Evolutionary conservation across 2,329 filamentous ascomycete species (phyloP).

Genomic region (Botrytis sinoallii): DNA sequence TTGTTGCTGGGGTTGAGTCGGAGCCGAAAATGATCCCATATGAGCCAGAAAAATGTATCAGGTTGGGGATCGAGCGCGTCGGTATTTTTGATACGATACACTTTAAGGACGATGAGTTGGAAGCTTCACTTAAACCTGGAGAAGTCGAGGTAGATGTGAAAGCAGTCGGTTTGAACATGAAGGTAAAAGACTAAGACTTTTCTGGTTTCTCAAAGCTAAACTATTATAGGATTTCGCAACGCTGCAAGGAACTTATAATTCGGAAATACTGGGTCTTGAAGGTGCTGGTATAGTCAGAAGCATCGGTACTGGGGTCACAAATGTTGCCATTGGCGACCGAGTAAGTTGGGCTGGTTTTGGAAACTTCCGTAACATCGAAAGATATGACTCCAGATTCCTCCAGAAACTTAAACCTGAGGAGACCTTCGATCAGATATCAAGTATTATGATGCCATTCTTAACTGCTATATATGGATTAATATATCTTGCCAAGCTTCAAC

Average conservation of each 20-base stretch:
- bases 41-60: background rate
- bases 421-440: slow-evolving; percentile 30
- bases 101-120: background rate
- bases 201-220: background rate
- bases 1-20: slow-evolving; percentile 20
- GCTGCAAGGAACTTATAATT: slow-evolving; percentile 6
- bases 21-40: background rate
- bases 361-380: slow-evolving; percentile 31
- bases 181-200: background rate
- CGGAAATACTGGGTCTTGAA: slow-evolving; percentile 15
- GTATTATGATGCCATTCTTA: slow-evolving; percentile 28
- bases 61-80: slow-evolving; percentile 11
- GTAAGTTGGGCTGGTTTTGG: slow-evolving; percentile 29
- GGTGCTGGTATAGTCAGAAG: slow-evolving; percentile 58
- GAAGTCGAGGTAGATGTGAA: slow-evolving; percentile 14
- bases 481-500: slow-evolving; percentile 40
- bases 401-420: slow-evolving; percentile 26
- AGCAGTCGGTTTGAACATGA: slow-evolving; percentile 11
- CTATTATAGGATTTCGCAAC: background rate
- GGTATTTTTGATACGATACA: slow-evolving; percentile 20
- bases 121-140: background rate
- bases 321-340: slow-evolving; percentile 51
- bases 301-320: slow-evolving; percentile 51
- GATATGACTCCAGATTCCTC: slow-evolving; percentile 27
- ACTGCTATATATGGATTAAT: slow-evolving; percentile 46